Evolutionary conservation across 202 grass and related monocot genomes (phyloP), one percentile per base, ranked within the genome.

Genomic region (Elaeis oleifera): DNA sequence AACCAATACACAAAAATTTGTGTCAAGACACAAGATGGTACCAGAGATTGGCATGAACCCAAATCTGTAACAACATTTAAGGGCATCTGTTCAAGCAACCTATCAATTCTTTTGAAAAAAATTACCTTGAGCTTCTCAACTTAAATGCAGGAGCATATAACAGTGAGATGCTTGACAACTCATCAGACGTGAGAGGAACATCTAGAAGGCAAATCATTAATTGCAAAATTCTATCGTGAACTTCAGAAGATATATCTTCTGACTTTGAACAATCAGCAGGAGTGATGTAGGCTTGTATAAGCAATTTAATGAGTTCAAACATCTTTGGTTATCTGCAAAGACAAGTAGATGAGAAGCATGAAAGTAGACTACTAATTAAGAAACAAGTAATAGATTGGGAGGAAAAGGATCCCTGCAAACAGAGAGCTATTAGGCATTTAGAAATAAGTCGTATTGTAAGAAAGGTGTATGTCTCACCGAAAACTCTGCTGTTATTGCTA

Each of bases 151-250:
- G 87, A 52, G 48, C 53, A 79, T 96, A 91, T 60, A 88, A 74
- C 49, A 56, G 59, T 21, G 65, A 77, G 67, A 89, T 54, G 11
- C 73, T 57, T 20, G 65, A 59, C 61, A 96, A 74, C 72, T 91
- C 79, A 56, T 16, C 68, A 64, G 79, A 70, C 59, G 90, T 75
- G 29, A 69, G 49, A 69, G 87, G 84, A 81, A 83, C 65, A 91
- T 96, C 87, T 53, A 96, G 79, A 91, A 89, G 69, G 76, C 67
- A 81, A 65, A 91, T 78, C 65, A 96, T 76, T 57, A 91, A 75
- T 29, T 84, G 72, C 83, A 96, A 80, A 71, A 96, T 68, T 61
- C 76, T 91, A 60, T 54, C 75, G 64, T 79, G 77, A 81, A 91
- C 61, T 61, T 81, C 64, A 61, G 66, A 74, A 59, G 73, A 71